Evolutionary conservation across 257 asterid species (phyloP).

Genomic region (Solanum habrochaites): DNA sequence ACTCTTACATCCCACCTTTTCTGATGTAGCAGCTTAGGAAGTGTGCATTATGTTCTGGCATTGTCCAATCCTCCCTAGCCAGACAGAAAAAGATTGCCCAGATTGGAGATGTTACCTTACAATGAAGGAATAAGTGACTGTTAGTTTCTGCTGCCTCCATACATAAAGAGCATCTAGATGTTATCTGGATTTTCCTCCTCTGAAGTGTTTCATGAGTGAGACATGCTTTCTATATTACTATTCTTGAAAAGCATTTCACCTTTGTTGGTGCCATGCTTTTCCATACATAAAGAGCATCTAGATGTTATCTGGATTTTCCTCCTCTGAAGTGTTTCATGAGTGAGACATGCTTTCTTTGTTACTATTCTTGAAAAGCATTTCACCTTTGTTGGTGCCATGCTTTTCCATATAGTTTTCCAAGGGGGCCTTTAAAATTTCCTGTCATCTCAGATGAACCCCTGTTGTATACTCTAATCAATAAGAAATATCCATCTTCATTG

Average conservation of each 20-base stretch:
- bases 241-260: neutral
- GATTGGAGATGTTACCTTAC: neutral
- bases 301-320: neutral
- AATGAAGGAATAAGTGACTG: neutral
- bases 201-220: neutral
- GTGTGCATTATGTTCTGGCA: neutral
- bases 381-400: neutral
- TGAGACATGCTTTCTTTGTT: neutral
- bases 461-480: neutral
- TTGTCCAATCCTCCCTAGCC: neutral
- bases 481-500: neutral
- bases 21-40: neutral
- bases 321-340: neutral
- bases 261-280: neutral
- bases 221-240: neutral
- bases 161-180: neutral
- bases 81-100: neutral
- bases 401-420: neutral
- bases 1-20: neutral
- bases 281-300: neutral
- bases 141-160: neutral
- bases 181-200: neutral
- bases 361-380: neutral
- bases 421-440: neutral
- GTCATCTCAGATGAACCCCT: neutral